phyloP scores from a whole-genome alignment of 768 basidiomycete genomes.

The Auricularia sp. region DNA sequence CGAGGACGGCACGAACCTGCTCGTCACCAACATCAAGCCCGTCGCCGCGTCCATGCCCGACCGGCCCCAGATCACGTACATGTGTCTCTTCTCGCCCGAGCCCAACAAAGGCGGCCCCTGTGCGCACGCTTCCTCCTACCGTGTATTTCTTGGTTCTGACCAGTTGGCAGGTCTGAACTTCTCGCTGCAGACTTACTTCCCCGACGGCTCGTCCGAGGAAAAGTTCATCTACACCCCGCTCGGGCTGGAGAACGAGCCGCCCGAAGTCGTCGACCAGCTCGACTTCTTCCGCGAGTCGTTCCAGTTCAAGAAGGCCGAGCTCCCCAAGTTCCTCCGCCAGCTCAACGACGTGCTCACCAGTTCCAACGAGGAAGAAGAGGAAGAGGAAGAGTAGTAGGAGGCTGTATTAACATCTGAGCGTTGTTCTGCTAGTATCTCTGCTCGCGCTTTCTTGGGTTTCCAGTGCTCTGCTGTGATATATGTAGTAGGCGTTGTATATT shows the following conservation, averaged over 20 bases:
- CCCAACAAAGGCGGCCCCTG: constrained; percentile 28
- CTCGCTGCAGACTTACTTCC: constrained; percentile 35
- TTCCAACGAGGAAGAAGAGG: constrained; percentile 20
- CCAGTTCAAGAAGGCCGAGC: constrained; percentile 57
- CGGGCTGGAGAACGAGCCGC: constrained; percentile 48
- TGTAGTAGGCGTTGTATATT: background rate
- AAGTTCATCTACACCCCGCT: constrained; percentile 44
- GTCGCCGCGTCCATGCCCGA: background rate
- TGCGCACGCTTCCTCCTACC: constrained; percentile 39
- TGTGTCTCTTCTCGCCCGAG: constrained; percentile 35
- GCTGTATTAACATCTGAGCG: background rate
- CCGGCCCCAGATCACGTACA: background rate
- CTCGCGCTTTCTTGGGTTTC: no score
- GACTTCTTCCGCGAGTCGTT: constrained; percentile 55
- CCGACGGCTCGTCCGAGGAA: constrained; percentile 24
- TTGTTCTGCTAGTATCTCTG: background rate
- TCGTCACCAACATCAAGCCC: constrained; percentile 36
- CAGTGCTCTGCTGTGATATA: background rate
- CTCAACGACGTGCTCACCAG: constrained; percentile 26
- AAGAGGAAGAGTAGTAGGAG: constrained; percentile 16
- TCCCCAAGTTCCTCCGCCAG: constrained; percentile 56
- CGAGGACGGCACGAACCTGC: constrained; percentile 75
- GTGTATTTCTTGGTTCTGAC: background rate
- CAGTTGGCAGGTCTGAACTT: constrained; percentile 46
- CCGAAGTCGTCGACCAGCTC: constrained; percentile 40